A percentile compares a stretch with the other conserved stretches of the same genome.
Conservation (phyloP, 2,329 filamentous ascomycete genomes). For the Lojkania enalia region DNA sequence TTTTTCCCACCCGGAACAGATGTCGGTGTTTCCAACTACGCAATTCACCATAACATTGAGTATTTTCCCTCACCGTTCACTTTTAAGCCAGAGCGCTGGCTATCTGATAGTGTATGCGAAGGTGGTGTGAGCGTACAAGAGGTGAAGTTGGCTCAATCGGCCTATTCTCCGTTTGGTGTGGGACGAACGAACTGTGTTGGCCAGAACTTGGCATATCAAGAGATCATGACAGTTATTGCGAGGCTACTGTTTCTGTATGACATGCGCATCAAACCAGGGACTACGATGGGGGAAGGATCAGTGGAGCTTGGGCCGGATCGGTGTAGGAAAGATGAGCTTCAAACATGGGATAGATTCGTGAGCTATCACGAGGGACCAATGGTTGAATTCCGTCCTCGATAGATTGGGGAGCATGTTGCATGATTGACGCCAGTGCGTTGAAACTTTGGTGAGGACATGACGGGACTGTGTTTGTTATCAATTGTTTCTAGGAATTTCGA, state of each 20-base stretch:
- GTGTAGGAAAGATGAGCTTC: not conserved
- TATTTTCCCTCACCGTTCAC: slow-evolving; percentile 15
- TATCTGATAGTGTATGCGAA: slow-evolving; percentile 17
- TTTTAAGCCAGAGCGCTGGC: slow-evolving; percentile 23
- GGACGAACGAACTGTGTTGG: slow-evolving; percentile 28
- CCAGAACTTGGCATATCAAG: slow-evolving; percentile 24
- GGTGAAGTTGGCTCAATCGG: slow-evolving; percentile 13
- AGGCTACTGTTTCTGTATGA: slow-evolving; percentile 23
- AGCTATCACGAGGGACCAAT: slow-evolving; percentile 30
- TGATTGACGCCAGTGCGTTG: no score
- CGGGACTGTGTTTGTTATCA: no score
- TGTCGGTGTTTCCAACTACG: slow-evolving; percentile 18
- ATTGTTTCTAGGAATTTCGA: no score
- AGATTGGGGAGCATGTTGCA: no score
- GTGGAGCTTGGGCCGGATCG: not conserved
- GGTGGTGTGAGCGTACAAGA: slow-evolving; percentile 4
- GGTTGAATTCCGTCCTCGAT: slow-evolving; percentile 24
- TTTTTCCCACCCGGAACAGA: slow-evolving; percentile 16
- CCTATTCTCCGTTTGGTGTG: slow-evolving; percentile 23
- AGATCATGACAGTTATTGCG: slow-evolving; percentile 19
- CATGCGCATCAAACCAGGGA: slow-evolving; percentile 8
- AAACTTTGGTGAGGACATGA: no score
- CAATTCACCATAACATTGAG: slow-evolving; percentile 16
- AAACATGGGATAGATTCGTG: slow-evolving; percentile 15
- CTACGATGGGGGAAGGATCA: slow-evolving; percentile 10